Evolutionary conservation across 1,284 basidiomycete genomes (phyloP), one percentile per base, ranked within the genome.

Genomic region (Sporisorium iseilematis-ciliati): DNA sequence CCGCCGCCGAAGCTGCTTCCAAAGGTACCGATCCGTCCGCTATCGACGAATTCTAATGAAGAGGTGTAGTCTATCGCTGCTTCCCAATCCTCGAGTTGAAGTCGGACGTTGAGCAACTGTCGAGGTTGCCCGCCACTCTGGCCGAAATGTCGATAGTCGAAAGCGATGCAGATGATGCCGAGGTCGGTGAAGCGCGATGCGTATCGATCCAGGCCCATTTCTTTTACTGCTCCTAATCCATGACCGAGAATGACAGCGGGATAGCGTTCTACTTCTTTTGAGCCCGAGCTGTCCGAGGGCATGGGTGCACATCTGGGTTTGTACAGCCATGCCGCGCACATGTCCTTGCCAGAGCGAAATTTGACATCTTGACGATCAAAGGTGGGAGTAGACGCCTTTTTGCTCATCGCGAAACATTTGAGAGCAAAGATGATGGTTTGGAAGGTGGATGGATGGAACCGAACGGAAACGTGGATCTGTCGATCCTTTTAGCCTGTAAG

Each of bases 1-100:
- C 78, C 80, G n/a, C 82, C 82, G 7, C 77, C 72, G 55, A 83
- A 83, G 23, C 67, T 75, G 14, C 62, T 73, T 0, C 79, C 80
- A 50, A 80, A 82, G 26, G 81, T 56, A 7, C 70, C 82, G n/a
- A 83, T 67, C 8, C 72, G 33, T 5, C 59, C 21, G 25, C 57
- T 41, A 26, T 83, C 77, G 11, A 83, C 77, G 20, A 52, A 26
- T 4, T 66, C 53, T 2, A 78, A 62, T n/a, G 40, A 49, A 1
- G 57, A 43, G 0, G 53, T 54, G 46, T 78, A 81, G 42, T 57
- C 59, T 4, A 83, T 25, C 2, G 67, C 79, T 0, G 67, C 59
- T 3, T 68, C 38, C 78, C 78, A 83, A 51, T 83, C 81, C 35
- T 75, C 55, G 0, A 77, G 48, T 60, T 83, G 81, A 7, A 31